Conservation (phyloP, 2,329 filamentous ascomycete species). For the Sarocladium strictum region DNA sequence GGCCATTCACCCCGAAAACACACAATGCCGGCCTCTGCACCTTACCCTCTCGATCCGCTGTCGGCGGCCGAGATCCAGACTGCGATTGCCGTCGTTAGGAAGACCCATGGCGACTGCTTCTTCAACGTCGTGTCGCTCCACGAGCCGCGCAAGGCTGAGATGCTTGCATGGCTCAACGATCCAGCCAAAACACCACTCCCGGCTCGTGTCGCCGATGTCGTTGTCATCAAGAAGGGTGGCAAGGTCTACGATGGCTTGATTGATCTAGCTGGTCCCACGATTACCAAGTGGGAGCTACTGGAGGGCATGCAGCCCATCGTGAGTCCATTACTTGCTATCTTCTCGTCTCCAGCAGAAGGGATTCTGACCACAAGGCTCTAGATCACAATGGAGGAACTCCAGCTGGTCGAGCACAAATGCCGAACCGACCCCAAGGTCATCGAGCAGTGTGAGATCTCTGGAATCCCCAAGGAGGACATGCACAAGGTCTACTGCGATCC, state of each 20-base stretch:
- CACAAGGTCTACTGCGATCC: constrained; percentile 94
- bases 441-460: constrained; percentile 79
- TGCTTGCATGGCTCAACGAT: constrained; percentile 71
- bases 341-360: background rate
- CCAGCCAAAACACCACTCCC: constrained; percentile 58
- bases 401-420: constrained; percentile 69
- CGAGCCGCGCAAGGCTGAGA: constrained; percentile 79
- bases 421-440: constrained; percentile 80
- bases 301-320: constrained; percentile 77
- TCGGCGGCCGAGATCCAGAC: constrained; percentile 65
- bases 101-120: constrained; percentile 63
- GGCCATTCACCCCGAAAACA: no score
- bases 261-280: constrained; percentile 59
- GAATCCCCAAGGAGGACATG: constrained; percentile 81
- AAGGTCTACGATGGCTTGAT: constrained; percentile 80
- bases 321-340: constrained; percentile 19
- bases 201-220: constrained; percentile 70
- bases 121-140: constrained; percentile 84
- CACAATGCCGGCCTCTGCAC: background rate
- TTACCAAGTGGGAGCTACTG: constrained; percentile 69
- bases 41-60: constrained; percentile 75
- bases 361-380: constrained; percentile 24
- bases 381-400: constrained; percentile 89
- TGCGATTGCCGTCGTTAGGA: constrained; percentile 62
- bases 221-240: constrained; percentile 72